Evolutionary conservation across 371 early-diverging fungal genomes (phyloP), one percentile per base, ranked within the genome.

Genomic region (Mortierella sp.): DNA sequence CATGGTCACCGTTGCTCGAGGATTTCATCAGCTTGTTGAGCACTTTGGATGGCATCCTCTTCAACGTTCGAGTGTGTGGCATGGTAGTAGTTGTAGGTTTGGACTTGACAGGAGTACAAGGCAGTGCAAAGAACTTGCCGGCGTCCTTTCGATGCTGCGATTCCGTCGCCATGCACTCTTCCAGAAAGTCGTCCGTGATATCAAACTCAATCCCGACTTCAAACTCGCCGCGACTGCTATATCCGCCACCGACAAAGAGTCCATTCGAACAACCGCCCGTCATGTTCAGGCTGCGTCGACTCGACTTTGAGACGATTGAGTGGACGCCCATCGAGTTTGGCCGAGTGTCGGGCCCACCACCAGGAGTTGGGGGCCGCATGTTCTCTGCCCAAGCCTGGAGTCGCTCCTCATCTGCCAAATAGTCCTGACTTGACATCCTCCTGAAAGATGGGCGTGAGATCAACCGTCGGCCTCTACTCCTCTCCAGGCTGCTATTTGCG

Each of bases 121-220:
- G 83, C 39, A 82, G 63, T 1, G 83, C 83, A 72, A 82, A 82
- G 66, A 82, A 82, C 43, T 64, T 74, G 40, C 83, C 83, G 8
- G 83, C 83, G 7, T 75, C 83, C 44, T 65, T 74, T 6, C 83
- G 78, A 31, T 82, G 83, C 43, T 82, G 83, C 1, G 83, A 70
- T 19, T 82, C 83, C 11, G 75, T 72, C 0, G 71, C 72, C 26
- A 82, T 78, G 31, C 83, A 82, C 64, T 82, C 75, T 14, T 82
- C 83, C 73, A 82, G 31, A 41, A 82, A 75, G 31, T 64, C 55
- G 22, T 68, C 78, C n/a, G 83, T 82, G 70, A 75, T 78, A 39
- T 82, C 83, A 75, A 82, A 82, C 70, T 78, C 83, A 22, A 72
- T 55, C 1, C 83, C 83, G 2, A 82, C 83, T 39, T 82, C 83